Evolutionary conservation across 2,329 filamentous ascomycete species (phyloP), one percentile per base, ranked within the genome.

Genomic region (Botrytis squamosa): DNA sequence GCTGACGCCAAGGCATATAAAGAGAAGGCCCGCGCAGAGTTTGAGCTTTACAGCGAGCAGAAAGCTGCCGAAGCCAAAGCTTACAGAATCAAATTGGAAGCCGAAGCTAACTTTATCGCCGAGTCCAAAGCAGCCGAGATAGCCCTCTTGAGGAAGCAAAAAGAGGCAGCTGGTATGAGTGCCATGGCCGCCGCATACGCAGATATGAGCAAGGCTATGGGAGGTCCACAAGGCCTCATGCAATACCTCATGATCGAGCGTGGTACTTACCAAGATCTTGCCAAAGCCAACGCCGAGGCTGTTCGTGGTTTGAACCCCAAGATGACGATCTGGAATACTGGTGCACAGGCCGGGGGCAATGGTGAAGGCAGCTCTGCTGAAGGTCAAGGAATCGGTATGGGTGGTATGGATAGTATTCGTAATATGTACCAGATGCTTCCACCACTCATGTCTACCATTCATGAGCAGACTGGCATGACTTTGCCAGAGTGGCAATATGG

Each of bases 241-340:
- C 91, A 95, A 82, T 95, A 92, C 85, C 88, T 95, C 83, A 97
- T 97, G 94, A 90, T 97, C 80, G 91, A 95, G 84, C 91, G 91
- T 82, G 91, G 91, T 78, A 93, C 91, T 0, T 95, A 93, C 82
- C 88, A 93, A 80, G 88, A 91, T 78, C 88, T 97, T 68, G 93
- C 93, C 74, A 87, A 91, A 78, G 93, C 92, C 68, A 97, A 97
- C 78, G 93, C 92, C 65, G 82, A 86, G 46, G 93, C 93, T 46
- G 89, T 97, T 80, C 86, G 89, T 70, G 93, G 93, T 40, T 84
- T 97, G 77, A 88, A 94, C 82, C 94, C 94, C 77, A 97, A 97
- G 90, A 96, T 97, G 84, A 94, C 91, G 75, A 90, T 95, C 40
- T 97, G 93, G 94, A 96, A 93, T 81, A 97, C 93, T 14, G 92